Percentiles rank a stretch among this genome's conserved stretches.
These are phyloP conservation scores for Xylariaceae sp. DNA, from an alignment of 2,329 filamentous ascomycete genomes.

Conservation along the genomic window DNA sequence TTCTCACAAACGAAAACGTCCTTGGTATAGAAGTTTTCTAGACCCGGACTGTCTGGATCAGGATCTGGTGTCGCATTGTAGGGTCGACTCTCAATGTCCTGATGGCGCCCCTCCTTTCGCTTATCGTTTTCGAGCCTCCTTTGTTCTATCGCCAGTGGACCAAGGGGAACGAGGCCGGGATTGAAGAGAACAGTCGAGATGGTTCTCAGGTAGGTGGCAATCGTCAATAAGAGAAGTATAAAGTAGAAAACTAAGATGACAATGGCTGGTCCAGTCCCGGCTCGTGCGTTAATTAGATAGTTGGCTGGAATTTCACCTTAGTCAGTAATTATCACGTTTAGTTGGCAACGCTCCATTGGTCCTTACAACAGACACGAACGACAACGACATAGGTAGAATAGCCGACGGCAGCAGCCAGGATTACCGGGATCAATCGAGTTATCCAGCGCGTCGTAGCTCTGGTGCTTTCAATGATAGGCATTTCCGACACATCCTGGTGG, in stretches of 20 bases:
- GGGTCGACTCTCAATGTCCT: constrained; percentile 41
- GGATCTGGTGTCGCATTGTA: constrained; percentile 45
- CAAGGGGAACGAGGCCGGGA: constrained; percentile 74
- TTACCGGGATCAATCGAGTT: constrained; percentile 68
- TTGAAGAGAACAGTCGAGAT: constrained; percentile 68
- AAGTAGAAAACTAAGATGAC: constrained; percentile 75
- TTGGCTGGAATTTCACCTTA: constrained; percentile 55
- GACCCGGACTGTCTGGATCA: constrained; percentile 64
- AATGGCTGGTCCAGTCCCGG: constrained; percentile 60
- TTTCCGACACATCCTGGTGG: constrained; percentile 32
- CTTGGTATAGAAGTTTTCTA: constrained; percentile 78
- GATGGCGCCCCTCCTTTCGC: constrained; percentile 23
- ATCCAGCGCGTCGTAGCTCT: constrained; percentile 58
- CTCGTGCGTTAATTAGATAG: constrained; percentile 62
- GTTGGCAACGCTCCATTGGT: constrained; percentile 1
- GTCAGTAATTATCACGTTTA: constrained; percentile 2
- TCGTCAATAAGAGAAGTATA: constrained; percentile 68
- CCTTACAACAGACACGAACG: constrained; percentile 67
- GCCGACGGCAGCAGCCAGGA: constrained; percentile 67
- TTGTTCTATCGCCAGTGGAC: constrained; percentile 42
- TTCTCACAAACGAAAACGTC: constrained; percentile 82
- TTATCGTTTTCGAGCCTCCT: constrained; percentile 32
- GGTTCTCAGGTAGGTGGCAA: constrained; percentile 71
- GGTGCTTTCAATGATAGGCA: constrained; percentile 40
- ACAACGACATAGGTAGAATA: constrained; percentile 75